Evolutionary conservation across 2,329 filamentous ascomycete genomes (phyloP).

Genomic region (Fulvia fulva): DNA sequence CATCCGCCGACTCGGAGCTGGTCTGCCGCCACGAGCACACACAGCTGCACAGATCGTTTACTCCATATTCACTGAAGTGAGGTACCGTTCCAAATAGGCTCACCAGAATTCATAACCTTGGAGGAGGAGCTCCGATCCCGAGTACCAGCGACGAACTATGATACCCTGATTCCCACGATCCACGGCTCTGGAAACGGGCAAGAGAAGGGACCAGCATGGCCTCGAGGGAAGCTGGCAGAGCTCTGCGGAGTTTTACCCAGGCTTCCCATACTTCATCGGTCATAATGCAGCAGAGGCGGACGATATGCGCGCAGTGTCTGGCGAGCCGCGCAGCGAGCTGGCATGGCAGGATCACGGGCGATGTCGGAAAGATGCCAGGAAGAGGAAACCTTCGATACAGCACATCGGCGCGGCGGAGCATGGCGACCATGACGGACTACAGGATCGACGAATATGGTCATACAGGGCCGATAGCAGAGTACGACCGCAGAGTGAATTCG

Average conservation of each 20-base stretch:
- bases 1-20: not conserved
- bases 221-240: slow-evolving; percentile 21
- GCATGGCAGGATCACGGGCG: not conserved
- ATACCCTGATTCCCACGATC: not conserved
- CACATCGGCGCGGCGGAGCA: not conserved
- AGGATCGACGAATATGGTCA: not conserved
- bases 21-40: not conserved
- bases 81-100: no score
- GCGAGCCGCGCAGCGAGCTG: slow-evolving; percentile 7
- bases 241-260: slow-evolving; percentile 22
- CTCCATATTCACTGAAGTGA: not conserved
- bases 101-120: not conserved
- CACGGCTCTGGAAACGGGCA: not conserved
- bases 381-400: not conserved
- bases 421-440: not conserved
- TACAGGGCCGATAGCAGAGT: slow-evolving; percentile 78
- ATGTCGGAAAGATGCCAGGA: not conserved
- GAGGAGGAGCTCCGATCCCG: not conserved
- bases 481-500: slow-evolving; percentile 72
- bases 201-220: slow-evolving; percentile 19
- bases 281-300: slow-evolving; percentile 19
- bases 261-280: slow-evolving; percentile 8
- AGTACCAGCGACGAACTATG: not conserved
- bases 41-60: not conserved
- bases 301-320: slow-evolving; percentile 26